These are phyloP conservation scores for Phytophthora melonis DNA, from an alignment of 352 stramenopile species.

Conservation along the genomic window DNA sequence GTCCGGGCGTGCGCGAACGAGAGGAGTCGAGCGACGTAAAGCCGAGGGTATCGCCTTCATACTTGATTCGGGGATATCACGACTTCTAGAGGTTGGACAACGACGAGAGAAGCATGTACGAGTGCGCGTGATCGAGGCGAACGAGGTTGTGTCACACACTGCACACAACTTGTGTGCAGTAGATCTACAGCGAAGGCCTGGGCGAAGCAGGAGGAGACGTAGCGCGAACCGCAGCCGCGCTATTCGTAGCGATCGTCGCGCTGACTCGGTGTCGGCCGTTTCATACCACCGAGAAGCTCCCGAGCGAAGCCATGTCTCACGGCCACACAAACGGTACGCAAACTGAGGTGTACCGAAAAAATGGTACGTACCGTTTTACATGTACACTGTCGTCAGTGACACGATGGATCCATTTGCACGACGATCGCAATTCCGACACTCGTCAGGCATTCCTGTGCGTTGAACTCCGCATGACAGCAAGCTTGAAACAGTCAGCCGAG, in stretches of 20 bases:
- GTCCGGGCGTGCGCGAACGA: slow-evolving; percentile 9
- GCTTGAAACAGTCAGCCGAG: background rate
- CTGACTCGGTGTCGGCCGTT: slow-evolving; percentile 8
- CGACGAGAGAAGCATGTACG: slow-evolving; percentile 16
- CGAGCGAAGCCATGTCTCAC: slow-evolving; percentile 3
- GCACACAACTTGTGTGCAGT: no score
- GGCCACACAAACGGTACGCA: slow-evolving; percentile 10
- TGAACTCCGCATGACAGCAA: background rate
- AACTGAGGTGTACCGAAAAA: slow-evolving; percentile 5
- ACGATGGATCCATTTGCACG: background rate
- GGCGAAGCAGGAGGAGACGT: slow-evolving; percentile 9
- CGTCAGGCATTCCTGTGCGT: background rate
- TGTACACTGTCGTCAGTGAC: background rate
- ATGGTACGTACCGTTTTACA: background rate
- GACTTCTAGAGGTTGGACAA: slow-evolving; percentile 12
- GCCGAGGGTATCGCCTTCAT: slow-evolving; percentile 29
- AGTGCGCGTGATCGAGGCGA: slow-evolving; percentile 2
- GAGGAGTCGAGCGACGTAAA: slow-evolving; percentile 12
- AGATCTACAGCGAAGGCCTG: background rate
- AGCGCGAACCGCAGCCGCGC: background rate
- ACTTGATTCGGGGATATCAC: background rate
- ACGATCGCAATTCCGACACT: background rate
- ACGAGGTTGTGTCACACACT: no score
- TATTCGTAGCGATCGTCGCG: slow-evolving; percentile 23
- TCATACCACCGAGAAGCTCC: slow-evolving; percentile 18